Evolutionary conservation across 805 yeast genomes (phyloP), one percentile per base, ranked within the genome.

Genomic region (Saccharomycopsis fodiens): DNA sequence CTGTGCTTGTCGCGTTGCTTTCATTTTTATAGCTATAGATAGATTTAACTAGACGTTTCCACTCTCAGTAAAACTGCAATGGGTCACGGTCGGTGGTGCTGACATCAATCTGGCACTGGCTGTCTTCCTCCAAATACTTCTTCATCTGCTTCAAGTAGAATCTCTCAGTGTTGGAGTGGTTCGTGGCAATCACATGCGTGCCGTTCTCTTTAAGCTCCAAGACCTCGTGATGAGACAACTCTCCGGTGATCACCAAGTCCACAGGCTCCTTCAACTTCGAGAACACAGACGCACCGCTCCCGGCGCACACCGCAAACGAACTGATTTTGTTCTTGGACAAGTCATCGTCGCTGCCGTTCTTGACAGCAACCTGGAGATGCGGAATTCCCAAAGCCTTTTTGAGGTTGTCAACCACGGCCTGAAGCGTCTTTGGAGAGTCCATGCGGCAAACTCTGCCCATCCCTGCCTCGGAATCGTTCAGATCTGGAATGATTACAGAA

Each of bases 111-210:
- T 63, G 67, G 17, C 39, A 38, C 34, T 41, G 47, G 2, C 38
- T 37, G 16, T 55, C 61, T 1, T 61, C 62, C 21, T 44, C 47
- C 47, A 86, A 67, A 57, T 76, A 79, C 20, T 59, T 48, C 60
- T 73, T 70, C 54, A 85, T 67, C 1, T 65, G 70, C 20, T 57
- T 53, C 51, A 93, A 66, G 58, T 80, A 93, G 0, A 95, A 95
- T 46, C 98, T 70, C 63, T 93, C 98, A 0, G 96, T 86, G 60
- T 91, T 91, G 16, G 95, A 76, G 58, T 93, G 98, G 56, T 91
- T 91, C 56, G 95, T 84, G 2, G 78, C 75, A 39, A 93, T 69
- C 2, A 88, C 86, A 7, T 78, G 68, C 15, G 77, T 68, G 0
- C 95, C 96, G 13, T 66, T 56, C 55, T 91, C 97, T 41, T 72